Base-by-base conservation (phyloP, 139 green algal genomes). In the Pseudopediastrum boryanum region DNA sequence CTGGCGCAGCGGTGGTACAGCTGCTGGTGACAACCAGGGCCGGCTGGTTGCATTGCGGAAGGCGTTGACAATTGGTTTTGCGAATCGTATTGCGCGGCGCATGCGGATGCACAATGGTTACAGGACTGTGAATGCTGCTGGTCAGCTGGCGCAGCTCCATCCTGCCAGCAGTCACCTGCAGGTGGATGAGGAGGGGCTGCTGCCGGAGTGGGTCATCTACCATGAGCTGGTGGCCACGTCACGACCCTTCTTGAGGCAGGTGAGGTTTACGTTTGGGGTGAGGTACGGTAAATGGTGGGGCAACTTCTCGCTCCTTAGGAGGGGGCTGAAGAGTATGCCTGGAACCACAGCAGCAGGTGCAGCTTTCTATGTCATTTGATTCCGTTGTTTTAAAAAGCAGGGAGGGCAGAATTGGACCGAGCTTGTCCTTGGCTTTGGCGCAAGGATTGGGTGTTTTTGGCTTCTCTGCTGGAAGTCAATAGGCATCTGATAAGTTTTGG, bases 171-270 rank as follows among this genome's bases (percentile, higher is more conserved):
- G 59, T 44, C 41, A 65, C 5, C 76, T 96, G 63, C 39, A 52
- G 2, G 86, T 88, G 61, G 95, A 99, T 71, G 91, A 90, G 5
- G 91, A 98, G 50, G 95, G 95, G 4, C 85, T 99, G 78, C 84
- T 96, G 46, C 95, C 95, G 10, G 93, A 97, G 76, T 99, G 94
- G 74, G 33, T 99, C 4, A 71, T 99, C 16, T 99, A 97, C 79
- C 93, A 98, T 70, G 93, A 97, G 86, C 85, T 98, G 27, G 87
- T 99, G 29, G 76, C 87, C 35, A 97, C 92, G 1, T 86, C 79
- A 1, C 76, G 86, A 1, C 85, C 91, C 4, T 97, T 95, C 81
- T 83, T 98, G 29, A 84, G 87, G 46, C 83, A 92, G 75, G 92
- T 93, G 71, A 29, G 7, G 63, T 27, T 13, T 46, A 16, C 9